A percentile compares a stretch with the other conserved stretches of the same genome.
Evolutionary conservation across 805 yeast species (phyloP).

Genomic region (Metschnikowia noctiluminum): DNA sequence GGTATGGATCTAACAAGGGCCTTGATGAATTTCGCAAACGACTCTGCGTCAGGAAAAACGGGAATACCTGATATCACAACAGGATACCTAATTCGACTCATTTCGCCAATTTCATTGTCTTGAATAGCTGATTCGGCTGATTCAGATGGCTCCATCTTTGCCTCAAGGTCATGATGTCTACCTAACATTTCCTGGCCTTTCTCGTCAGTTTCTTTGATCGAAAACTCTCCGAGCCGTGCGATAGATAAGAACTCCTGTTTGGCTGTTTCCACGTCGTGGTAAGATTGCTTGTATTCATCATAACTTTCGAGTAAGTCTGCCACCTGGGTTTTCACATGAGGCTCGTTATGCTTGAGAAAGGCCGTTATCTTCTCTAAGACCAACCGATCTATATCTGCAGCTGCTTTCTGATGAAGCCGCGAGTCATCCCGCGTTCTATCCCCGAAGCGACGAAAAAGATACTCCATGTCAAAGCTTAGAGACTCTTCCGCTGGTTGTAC

Average conservation of each 20-base stretch:
- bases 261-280: constrained; percentile 26
- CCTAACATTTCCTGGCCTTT: not conserved
- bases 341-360: constrained; percentile 37
- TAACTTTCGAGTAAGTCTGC: constrained; percentile 23
- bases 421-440: constrained; percentile 11
- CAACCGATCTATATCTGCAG: constrained; percentile 32
- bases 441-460: constrained; percentile 14
- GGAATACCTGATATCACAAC: constrained; percentile 27
- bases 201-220: not conserved
- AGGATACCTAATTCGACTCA: constrained; percentile 27
- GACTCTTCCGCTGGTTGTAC: not conserved
- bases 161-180: no score
- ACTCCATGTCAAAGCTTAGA: constrained; percentile 10
- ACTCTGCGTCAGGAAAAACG: constrained; percentile 15
- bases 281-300: constrained; percentile 24
- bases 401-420: constrained; percentile 21
- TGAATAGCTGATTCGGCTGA: no score
- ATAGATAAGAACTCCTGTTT: constrained; percentile 30
- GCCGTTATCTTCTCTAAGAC: constrained; percentile 33
- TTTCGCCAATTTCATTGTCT: not conserved
- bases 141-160: no score
- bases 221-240: constrained; percentile 31
- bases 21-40: constrained; percentile 23
- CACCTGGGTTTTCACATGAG: constrained; percentile 25
- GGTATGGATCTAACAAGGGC: constrained; percentile 24